Evolutionary conservation across 345 rosid genomes (phyloP), one percentile per base, ranked within the genome.

Genomic region (Lepidium didymum): DNA sequence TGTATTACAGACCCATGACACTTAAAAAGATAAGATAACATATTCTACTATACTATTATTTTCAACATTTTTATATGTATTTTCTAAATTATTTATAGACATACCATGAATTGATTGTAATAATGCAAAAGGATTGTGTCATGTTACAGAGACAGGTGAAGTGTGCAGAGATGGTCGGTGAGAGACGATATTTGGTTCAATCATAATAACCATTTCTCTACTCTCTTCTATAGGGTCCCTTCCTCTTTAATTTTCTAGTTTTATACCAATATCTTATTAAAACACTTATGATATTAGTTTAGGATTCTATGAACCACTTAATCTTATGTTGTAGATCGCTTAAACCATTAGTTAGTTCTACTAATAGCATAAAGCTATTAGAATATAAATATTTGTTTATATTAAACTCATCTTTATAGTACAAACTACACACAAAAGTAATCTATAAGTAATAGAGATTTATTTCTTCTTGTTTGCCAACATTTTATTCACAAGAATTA

Each of bases 11-110:
- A 40, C 78, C 74, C 78, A 68, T 75, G 52, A 6, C 60, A 68
- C 60, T 40, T 61, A 16, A 67, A 16, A 67, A 73, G 85, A 81
- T 73, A 75, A 63, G 73, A 67, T 74, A 74, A 77, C 45, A 37
- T 74, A 75, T 67, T 69, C 59, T 35, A 53, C 6, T 38, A 38
- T 40, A 67, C 35, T 6, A 65, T 66, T 74, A 35, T 60, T 27
- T n/a, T 67, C 35, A 50, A 29, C 50, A 9, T 29, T 40, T 40
- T 34, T n/a, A 23, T 43, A 10, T 9, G 10, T 41, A 10, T 56
- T 29, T 4, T 56, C 21, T 60, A 75, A 67, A 1, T 27, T 4
- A 27, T 27, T 19, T 35, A 54, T 73, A 61, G 75, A 56, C 65
- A 68, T 68, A 54, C 66, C 45, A 63, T 69, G 69, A 76, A 67